A percentile compares a stretch with the other conserved stretches of the same genome.
phyloP scores from a whole-genome alignment of 2,329 filamentous ascomycete genomes.

The Aurifilum marmelostoma region DNA sequence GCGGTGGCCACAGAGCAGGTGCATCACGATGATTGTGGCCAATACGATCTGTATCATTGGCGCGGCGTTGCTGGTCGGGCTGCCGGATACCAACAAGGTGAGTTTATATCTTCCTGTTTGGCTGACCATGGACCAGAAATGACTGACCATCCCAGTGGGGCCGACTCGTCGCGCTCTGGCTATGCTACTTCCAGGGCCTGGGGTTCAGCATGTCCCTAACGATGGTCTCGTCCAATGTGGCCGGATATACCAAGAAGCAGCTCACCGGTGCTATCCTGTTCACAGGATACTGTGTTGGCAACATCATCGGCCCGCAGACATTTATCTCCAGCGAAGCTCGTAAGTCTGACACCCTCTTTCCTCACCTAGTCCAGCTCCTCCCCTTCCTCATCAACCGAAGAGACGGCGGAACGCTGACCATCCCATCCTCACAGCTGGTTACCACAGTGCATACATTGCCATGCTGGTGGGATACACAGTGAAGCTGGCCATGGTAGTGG shows the following conservation, averaged over 20 bases:
- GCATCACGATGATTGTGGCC: conserved; percentile 58
- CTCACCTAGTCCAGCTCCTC: not conserved
- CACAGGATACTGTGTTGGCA: conserved; percentile 39
- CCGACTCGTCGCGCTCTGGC: conserved; percentile 59
- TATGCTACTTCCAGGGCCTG: conserved; percentile 43
- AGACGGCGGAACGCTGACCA: conserved; percentile 1
- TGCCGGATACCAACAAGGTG: conserved; percentile 52
- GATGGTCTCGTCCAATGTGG: conserved; percentile 40
- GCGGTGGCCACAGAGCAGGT: conserved; percentile 53
- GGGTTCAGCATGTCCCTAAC: conserved; percentile 40
- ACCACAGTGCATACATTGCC: conserved; percentile 39
- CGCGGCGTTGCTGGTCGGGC: conserved; percentile 52
- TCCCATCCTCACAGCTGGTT: conserved; percentile 31
- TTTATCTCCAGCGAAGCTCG: conserved; percentile 45
- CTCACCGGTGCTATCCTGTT: conserved; percentile 37
- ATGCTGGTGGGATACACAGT: conserved; percentile 39
- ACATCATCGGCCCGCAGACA: conserved; percentile 40
- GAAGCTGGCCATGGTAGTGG: conserved; percentile 35
- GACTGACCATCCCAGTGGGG: conserved; percentile 48
- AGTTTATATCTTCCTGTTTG: not conserved
- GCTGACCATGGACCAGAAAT: too few relatives aligned
- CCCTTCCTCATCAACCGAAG: not conserved
- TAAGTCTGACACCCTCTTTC: conserved; percentile 36
- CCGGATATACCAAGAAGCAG: conserved; percentile 41
- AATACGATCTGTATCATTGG: conserved; percentile 60